Conservation (phyloP, 1,284 basidiomycete genomes). For the Ustilago cynodontis region DNA sequence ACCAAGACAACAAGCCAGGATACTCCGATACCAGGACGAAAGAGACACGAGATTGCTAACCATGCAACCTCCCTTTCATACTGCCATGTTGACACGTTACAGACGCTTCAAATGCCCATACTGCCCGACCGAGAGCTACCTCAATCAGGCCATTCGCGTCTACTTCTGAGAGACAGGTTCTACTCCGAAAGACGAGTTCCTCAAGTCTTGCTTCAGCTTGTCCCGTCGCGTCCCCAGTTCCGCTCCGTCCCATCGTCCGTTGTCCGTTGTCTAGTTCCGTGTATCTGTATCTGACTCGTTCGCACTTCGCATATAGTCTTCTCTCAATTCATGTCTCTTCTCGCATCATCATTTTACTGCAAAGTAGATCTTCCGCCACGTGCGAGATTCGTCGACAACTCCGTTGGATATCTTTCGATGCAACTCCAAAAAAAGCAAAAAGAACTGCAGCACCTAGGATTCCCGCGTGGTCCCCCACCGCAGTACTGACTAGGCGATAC, state of each 20-base stretch:
- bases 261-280: neutral
- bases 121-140: slow-evolving; percentile 62
- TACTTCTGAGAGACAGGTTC: slow-evolving; percentile 53
- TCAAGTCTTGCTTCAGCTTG: neutral
- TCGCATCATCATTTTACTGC: neutral
- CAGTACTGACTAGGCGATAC: slow-evolving; percentile 85
- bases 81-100: neutral
- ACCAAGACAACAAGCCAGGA: neutral
- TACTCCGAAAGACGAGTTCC: neutral
- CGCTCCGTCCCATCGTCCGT: neutral
- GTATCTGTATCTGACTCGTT: slow-evolving; percentile 7
- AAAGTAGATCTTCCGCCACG: too few relatives aligned
- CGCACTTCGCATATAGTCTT: slow-evolving; percentile 6
- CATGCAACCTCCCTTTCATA: too few relatives aligned
- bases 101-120: slow-evolving; percentile 67
- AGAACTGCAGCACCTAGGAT: slow-evolving; percentile 84
- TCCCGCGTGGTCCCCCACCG: slow-evolving; percentile 85
- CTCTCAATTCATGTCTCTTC: neutral
- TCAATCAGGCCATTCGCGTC: slow-evolving; percentile 57
- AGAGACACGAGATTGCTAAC: neutral
- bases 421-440: slow-evolving; percentile 13
- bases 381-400: neutral
- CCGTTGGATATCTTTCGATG: neutral
- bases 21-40: neutral
- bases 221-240: neutral